Conservation (phyloP, 164 flowering plant genomes). For the Liquidambar formosana region DNA sequence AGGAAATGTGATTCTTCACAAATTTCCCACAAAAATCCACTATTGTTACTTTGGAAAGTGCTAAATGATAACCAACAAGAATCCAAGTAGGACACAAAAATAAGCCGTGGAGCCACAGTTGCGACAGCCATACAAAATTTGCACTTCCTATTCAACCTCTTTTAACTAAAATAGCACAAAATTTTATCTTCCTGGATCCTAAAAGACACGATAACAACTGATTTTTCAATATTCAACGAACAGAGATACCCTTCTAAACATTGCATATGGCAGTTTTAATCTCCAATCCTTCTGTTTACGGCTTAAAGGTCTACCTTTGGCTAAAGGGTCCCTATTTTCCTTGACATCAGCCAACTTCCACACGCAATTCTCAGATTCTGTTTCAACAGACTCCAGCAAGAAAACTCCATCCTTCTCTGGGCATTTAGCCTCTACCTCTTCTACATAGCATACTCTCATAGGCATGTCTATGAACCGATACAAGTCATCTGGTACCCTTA, state of each 20-base stretch:
- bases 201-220: neutral
- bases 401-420: constrained; percentile 53
- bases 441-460: constrained; percentile 65
- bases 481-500: constrained; percentile 84
- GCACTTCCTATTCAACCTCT: neutral
- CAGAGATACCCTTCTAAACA: constrained; percentile 52
- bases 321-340: constrained; percentile 65
- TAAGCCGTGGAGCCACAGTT: no score
- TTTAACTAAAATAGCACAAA: neutral
- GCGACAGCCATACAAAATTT: no score
- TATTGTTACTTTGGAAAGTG: no score
- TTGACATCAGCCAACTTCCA: constrained; percentile 93
- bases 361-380: constrained; percentile 50
- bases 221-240: constrained; percentile 46
- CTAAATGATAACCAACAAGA: no score
- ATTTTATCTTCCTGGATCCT: neutral
- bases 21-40: no score
- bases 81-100: no score
- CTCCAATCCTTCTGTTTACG: constrained; percentile 88
- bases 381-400: constrained; percentile 62
- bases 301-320: constrained; percentile 79
- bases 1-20: no score
- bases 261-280: constrained; percentile 49
- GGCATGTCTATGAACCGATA: constrained; percentile 75
- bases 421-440: constrained; percentile 28